Percentiles rank a stretch among this genome's conserved stretches.
Conservation (phyloP, 2,329 filamentous ascomycete species). For the Fusarium protoensiforme region DNA sequence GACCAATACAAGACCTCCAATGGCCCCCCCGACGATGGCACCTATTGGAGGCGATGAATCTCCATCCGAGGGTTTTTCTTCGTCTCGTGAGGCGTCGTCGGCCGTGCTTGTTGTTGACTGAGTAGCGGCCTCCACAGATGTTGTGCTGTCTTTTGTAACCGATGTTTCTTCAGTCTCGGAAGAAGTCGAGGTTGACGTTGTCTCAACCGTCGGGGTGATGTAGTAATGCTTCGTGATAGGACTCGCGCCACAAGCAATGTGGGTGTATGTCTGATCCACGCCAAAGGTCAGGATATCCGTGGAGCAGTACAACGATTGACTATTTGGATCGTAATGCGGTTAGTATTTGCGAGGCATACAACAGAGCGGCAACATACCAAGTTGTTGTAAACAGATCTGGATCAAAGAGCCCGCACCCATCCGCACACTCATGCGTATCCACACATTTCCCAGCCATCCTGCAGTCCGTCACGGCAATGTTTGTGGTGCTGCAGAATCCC, state of each 20-base stretch:
- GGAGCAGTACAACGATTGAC: neutral
- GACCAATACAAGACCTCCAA: too few species aligned
- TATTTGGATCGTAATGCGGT: neutral
- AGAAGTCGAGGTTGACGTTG: neutral
- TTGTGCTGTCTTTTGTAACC: too few species aligned
- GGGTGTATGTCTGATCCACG: neutral
- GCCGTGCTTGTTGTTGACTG: too few species aligned
- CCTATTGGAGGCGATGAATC: too few species aligned
- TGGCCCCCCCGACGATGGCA: too few species aligned
- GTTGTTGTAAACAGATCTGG: conserved; percentile 47
- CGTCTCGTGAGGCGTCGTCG: too few species aligned
- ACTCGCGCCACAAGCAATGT: neutral
- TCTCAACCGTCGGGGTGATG: neutral
- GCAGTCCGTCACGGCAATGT: conserved; percentile 51
- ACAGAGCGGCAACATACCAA: conserved; percentile 42
- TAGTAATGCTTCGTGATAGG: neutral
- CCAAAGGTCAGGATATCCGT: neutral
- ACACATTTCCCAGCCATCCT: conserved; percentile 51
- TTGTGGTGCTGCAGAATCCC: conserved; percentile 53
- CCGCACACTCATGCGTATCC: conserved; percentile 46
- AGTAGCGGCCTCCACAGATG: too few species aligned
- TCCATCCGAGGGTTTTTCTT: too few species aligned
- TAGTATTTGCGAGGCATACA: neutral
- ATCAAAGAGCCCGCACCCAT: conserved; percentile 46
- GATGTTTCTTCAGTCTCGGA: neutral